phyloP scores from a whole-genome alignment of 139 green algal genomes.

The Chlorella sorokiniana region DNA sequence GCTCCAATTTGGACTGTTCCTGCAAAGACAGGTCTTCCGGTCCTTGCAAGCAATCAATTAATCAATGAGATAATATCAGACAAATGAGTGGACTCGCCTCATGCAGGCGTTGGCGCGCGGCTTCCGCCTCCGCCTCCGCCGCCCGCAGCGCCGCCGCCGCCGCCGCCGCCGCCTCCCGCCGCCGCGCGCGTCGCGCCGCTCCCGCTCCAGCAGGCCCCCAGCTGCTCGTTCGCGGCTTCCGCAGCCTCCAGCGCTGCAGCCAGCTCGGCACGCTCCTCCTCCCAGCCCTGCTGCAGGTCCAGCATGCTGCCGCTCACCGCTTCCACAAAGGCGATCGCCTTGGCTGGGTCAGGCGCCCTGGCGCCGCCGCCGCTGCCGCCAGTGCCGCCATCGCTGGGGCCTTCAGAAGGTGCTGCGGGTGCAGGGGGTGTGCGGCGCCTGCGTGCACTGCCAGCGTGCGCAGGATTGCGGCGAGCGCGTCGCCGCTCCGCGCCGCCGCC shows the following conservation, averaged over 20 bases:
- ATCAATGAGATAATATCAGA: background rate
- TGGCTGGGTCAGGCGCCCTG: background rate
- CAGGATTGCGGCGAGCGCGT: background rate
- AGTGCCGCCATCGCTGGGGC: too few species aligned
- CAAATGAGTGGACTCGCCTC: background rate
- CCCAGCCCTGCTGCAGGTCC: conserved; percentile 19
- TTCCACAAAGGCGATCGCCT: conserved; percentile 35
- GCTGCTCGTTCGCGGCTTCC: conserved; percentile 12
- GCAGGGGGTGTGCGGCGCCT: background rate
- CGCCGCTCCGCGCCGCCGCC: background rate
- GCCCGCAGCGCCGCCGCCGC: background rate
- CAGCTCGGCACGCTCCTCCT: conserved; percentile 15
- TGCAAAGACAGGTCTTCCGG: too few species aligned
- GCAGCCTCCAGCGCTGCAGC: conserved; percentile 11
- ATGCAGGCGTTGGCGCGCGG: background rate
- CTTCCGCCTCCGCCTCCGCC: conserved; percentile 12
- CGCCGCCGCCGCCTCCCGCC: conserved; percentile 3
- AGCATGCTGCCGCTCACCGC: conserved; percentile 20
- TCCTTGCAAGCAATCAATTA: background rate
- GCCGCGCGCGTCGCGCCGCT: conserved; percentile 9
- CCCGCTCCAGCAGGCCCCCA: conserved; percentile 25
- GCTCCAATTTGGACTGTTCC: too few species aligned
- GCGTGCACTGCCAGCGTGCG: conserved; percentile 22
- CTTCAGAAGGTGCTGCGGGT: background rate
- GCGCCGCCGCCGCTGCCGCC: background rate